A percentile compares a stretch with the other conserved stretches of the same genome.
Conservation (phyloP, 371 early-diverging fungal genomes). For the Nematocida sp. region DNA sequence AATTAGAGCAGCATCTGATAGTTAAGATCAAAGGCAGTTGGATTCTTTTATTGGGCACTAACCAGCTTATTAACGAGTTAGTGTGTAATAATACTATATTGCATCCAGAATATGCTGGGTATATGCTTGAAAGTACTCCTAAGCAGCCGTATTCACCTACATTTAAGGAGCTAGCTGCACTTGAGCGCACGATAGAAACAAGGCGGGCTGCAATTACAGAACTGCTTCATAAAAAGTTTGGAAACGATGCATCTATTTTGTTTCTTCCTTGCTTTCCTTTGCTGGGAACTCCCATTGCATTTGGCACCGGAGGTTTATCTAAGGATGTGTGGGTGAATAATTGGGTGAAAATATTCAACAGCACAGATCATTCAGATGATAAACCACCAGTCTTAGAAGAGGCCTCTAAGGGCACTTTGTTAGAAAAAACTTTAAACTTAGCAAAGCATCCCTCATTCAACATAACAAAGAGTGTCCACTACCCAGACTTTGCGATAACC, state of each 20-base stretch:
- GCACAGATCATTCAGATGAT: background rate
- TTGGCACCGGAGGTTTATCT: conserved; percentile 21
- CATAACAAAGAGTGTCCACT: conserved; percentile 54
- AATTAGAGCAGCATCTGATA: conserved; percentile 61
- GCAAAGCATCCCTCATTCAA: conserved; percentile 35
- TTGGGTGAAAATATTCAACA: conserved; percentile 10
- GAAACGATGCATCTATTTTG: conserved; percentile 17
- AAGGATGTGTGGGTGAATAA: conserved; percentile 6
- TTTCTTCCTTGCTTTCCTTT: conserved; percentile 48
- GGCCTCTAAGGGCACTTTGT: conserved; percentile 13
- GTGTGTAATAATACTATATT: background rate
- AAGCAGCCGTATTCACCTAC: conserved; percentile 33
- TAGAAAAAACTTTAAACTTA: conserved; percentile 15
- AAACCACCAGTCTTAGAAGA: background rate
- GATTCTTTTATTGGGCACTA: conserved; percentile 42
- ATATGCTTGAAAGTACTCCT: conserved; percentile 67
- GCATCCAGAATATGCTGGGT: conserved; percentile 62
- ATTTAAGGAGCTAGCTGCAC: conserved; percentile 22
- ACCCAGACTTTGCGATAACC: conserved; percentile 67
- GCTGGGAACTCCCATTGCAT: conserved; percentile 38
- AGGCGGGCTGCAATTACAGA: conserved; percentile 33
- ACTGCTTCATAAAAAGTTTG: conserved; percentile 4
- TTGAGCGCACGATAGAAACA: conserved; percentile 49
- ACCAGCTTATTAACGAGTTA: conserved; percentile 8
- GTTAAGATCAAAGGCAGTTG: conserved; percentile 20